Conservation (phyloP, 306 rosid species). For the Acacia crassicarpa region DNA sequence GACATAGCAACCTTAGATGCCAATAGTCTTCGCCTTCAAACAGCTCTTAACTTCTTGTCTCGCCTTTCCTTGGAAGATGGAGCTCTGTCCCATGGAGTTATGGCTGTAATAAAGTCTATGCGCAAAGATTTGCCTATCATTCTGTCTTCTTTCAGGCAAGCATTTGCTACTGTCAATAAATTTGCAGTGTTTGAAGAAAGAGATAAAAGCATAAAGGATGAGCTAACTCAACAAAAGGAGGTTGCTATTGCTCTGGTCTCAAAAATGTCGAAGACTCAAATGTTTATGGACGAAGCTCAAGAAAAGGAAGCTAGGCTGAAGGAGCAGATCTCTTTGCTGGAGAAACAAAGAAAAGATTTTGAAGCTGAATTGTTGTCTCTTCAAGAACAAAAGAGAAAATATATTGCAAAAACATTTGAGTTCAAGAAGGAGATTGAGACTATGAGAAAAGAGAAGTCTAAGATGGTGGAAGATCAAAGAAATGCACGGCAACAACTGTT, state of each 20-base stretch:
- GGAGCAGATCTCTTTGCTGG: not conserved
- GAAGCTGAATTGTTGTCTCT: not conserved
- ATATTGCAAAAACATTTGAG: not conserved
- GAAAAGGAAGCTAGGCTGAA: not conserved
- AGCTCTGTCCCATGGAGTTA: not conserved
- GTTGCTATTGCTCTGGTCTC: not conserved
- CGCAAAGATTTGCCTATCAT: slow-evolving; percentile 26
- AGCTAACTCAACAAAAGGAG: slow-evolving; percentile 4
- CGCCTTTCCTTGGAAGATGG: not conserved
- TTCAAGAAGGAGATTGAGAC: slow-evolving; percentile 8
- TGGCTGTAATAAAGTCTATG: not conserved
- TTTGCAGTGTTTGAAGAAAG: not conserved
- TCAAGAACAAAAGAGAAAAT: slow-evolving; percentile 25
- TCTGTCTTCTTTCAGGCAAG: slow-evolving; percentile 27
- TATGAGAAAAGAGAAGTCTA: not conserved
- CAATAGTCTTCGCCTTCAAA: not conserved
- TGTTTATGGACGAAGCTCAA: slow-evolving; percentile 6
- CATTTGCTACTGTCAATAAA: not conserved
- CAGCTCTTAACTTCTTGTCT: not conserved
- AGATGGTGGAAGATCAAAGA: slow-evolving; percentile 22
- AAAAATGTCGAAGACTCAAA: not conserved
- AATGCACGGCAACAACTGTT: slow-evolving; percentile 17
- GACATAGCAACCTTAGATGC: not conserved
- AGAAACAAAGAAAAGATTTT: not conserved
- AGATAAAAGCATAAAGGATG: not conserved